Evolutionary conservation across 2,329 filamentous ascomycete species (phyloP).

Genomic region (Coniella vitis): DNA sequence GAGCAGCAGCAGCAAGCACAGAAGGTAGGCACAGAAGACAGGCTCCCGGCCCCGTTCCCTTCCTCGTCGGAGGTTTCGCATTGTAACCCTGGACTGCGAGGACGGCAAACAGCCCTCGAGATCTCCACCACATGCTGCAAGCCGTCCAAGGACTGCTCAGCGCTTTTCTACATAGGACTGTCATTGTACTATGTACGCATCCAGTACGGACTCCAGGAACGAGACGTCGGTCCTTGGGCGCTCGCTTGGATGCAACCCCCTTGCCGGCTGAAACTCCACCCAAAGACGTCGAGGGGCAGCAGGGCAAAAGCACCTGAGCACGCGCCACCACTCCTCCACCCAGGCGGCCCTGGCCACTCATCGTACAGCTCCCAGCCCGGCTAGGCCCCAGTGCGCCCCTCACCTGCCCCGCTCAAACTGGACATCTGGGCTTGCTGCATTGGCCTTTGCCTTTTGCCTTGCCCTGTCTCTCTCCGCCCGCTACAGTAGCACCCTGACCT

Average conservation of each 20-base stretch:
- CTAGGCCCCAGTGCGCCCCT: background rate
- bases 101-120: too few relatives aligned
- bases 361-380: background rate
- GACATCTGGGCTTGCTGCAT: background rate
- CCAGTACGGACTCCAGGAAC: background rate
- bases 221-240: background rate
- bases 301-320: conserved; percentile 1
- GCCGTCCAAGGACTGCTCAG: too few relatives aligned
- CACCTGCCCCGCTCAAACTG: conserved; percentile 1
- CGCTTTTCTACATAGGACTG: too few relatives aligned
- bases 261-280: conserved; percentile 2
- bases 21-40: too few relatives aligned
- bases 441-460: background rate
- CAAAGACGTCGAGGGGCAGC: background rate
- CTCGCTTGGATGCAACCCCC: background rate
- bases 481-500: background rate
- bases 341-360: background rate
- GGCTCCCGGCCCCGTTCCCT: too few relatives aligned
- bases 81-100: too few relatives aligned
- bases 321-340: conserved; percentile 1
- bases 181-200: too few relatives aligned
- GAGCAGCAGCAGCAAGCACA: too few relatives aligned
- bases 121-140: too few relatives aligned
- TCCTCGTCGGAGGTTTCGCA: too few relatives aligned
- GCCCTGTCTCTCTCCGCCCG: too few relatives aligned